Base-by-base conservation (phyloP, 2,329 filamentous ascomycete species). In the Colletotrichum sp. region DNA sequence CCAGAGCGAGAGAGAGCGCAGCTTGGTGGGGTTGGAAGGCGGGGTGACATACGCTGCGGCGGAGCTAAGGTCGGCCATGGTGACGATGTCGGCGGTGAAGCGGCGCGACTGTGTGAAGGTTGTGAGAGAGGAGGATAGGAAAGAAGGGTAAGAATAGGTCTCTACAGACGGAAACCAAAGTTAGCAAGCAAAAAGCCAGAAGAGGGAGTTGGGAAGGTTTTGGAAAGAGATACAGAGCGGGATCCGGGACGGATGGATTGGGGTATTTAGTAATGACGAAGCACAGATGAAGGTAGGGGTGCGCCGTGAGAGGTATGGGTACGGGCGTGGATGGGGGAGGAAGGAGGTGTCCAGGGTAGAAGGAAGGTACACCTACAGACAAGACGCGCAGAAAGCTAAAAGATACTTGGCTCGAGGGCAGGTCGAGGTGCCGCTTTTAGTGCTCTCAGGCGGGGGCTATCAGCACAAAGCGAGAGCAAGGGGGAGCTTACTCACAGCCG, bases 31-130 rank as follows among this genome's bases (percentile, higher is more conserved):
- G 72, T 69, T 64, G 65, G 75, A 76, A 71, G 71, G 66, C 60
- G 69, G 76, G 70, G 72, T 69, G 65, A 80, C 79, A 76, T 79
- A 80, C 79, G 79, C 73, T 72, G 79, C 78, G 71, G 77, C 76
- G 73, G 77, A 78, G 69, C 39, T 75, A 15, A 70, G 71, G 55
- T 78, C 77, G 76, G 77, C 78, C 79, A 80, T 80, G 77, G 49
- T 72, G 77, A 77, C 72, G 62, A 72, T 63, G 28, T 65, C 36
- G 34, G 39, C 24, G 34, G 36, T 70, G 36, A 73, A 67, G 39
- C 59, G 62, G 44, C 67, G 57, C 67, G 72, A 68, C 63, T 57
- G 28, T 69, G 59, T 62, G 32, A 66, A 67, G 8, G 55, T 55
- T 62, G 52, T 57, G 34, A 67, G 21, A n/a, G 39, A 49, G 32